These are phyloP conservation scores for Nidularia pulvinata DNA, from an alignment of 768 basidiomycete species.

Conservation along the genomic window DNA sequence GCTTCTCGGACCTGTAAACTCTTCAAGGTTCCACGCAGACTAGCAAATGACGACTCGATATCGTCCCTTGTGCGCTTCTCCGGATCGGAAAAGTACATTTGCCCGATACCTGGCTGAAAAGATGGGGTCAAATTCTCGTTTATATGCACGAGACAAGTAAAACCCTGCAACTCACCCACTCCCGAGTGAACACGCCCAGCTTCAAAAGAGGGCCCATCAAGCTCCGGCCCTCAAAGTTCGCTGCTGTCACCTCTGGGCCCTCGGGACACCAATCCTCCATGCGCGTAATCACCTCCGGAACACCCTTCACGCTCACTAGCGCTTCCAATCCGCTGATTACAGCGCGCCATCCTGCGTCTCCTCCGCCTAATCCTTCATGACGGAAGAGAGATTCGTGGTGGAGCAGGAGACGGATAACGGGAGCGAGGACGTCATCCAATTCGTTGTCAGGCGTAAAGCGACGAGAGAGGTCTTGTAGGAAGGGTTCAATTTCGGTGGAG, in stretches of 20 bases:
- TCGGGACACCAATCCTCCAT: slow-evolving; percentile 75
- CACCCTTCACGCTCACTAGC: slow-evolving; percentile 78
- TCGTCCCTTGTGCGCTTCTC: slow-evolving; percentile 74
- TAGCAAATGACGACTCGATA: slow-evolving; percentile 81
- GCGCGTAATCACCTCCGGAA: slow-evolving; percentile 79
- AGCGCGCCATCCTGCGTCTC: slow-evolving; percentile 84
- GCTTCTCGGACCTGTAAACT: slow-evolving; percentile 66
- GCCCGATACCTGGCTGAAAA: slow-evolving; percentile 69
- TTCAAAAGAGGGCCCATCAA: slow-evolving; percentile 86
- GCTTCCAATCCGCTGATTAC: slow-evolving; percentile 81
- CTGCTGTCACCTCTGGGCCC: slow-evolving; percentile 42
- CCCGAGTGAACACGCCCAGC: slow-evolving; percentile 82
- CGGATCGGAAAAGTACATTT: slow-evolving; percentile 85
- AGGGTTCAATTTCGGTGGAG: slow-evolving; percentile 71
- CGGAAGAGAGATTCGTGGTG: slow-evolving; percentile 65
- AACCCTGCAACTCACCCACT: slow-evolving; percentile 64
- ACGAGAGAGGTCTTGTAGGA: slow-evolving; percentile 81
- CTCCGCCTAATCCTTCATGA: slow-evolving; percentile 69
- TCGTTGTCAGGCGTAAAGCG: slow-evolving; percentile 84
- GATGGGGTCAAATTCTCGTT: neutral
- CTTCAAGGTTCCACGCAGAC: slow-evolving; percentile 84
- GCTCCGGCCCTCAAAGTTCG: slow-evolving; percentile 62
- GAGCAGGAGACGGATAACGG: slow-evolving; percentile 61
- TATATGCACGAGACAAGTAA: no score
- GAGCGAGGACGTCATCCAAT: slow-evolving; percentile 76